These are phyloP conservation scores for Mortierella sp. DNA, from an alignment of 371 early-diverging fungal species.

Conservation along the genomic window DNA sequence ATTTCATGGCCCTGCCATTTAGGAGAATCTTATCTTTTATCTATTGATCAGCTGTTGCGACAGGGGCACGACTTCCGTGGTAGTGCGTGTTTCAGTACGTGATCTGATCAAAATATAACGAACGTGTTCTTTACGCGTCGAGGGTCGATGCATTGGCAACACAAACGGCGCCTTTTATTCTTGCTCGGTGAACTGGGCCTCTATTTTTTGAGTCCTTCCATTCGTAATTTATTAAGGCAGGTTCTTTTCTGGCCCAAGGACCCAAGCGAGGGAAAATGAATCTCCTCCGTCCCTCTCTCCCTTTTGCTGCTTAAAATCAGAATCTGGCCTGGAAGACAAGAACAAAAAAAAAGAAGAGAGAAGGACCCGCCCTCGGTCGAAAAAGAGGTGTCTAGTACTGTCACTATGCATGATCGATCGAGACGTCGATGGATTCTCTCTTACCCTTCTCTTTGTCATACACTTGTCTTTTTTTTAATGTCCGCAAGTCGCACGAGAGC, in stretches of 20 bases:
- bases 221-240: not conserved
- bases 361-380: slow-evolving; percentile 1
- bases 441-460: slow-evolving; percentile 23
- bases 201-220: not conserved
- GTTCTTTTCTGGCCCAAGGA: slow-evolving; percentile 36
- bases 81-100: not conserved
- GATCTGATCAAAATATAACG: not conserved
- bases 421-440: slow-evolving; percentile 16
- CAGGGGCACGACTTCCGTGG: not conserved
- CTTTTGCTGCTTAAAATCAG: slow-evolving; percentile 21
- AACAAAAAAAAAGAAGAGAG: not conserved
- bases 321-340: slow-evolving; percentile 21
- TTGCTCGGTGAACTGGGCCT: not conserved
- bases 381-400: not conserved
- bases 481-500: not conserved
- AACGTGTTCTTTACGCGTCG: not conserved
- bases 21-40: too few species aligned
- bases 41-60: not conserved
- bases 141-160: too few species aligned
- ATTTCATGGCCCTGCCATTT: too few species aligned
- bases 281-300: not conserved
- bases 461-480: not conserved
- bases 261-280: not conserved
- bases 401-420: not conserved
- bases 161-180: too few species aligned